Evolutionary conservation across 1,139 yeast species (phyloP), one percentile per base, ranked within the genome.

Genomic region (Hyphopichia pseudoburtonii): DNA sequence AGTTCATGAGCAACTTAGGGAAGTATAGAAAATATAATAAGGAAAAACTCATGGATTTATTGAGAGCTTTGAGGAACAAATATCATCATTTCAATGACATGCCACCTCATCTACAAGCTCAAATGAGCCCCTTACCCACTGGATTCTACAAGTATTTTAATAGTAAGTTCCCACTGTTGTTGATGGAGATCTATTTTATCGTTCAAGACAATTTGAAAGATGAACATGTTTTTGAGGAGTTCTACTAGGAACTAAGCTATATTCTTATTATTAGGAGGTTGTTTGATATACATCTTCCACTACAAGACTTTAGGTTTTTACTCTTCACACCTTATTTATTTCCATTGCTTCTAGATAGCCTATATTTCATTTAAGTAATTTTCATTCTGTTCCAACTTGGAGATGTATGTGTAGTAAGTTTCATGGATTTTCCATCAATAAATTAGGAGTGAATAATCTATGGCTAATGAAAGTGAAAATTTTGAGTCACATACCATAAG

Each of bases 31-130:
- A 88, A 60, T 94, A 92, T 57, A 84, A 84, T 45, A 77, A 85
- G 0, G 81, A 77, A 40, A 85, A 82, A 46, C 62, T 92, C 34
- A 78, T 88, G 80, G 98, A 94, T 57, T 65, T 92, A 39, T 64
- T 92, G 39, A 71, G 99, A 44, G 97, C 97, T 0, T 66, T 92
- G 50, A 73, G 99, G 48, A 92, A 92, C 66, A 92, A 92, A 58
- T 82, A 86, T 56, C 96, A 88, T 57, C 99, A 92, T 60, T 92
- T 77, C 59, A 88, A 88, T 60, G 98, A 94, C 54, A 66, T 90
- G 60, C 96, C 97, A 1, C 70, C 66, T 5, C 72, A 66, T 16
- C 65, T 90, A 38, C 62, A 76, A 66, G 22, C 59, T 50, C 45
- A 77, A 39, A 85, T 92, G 80, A 83, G 87, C 17, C 85, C 94